Conservation (phyloP, 2,329 filamentous ascomycete species). For the Neophaeococcomyces aloes region DNA sequence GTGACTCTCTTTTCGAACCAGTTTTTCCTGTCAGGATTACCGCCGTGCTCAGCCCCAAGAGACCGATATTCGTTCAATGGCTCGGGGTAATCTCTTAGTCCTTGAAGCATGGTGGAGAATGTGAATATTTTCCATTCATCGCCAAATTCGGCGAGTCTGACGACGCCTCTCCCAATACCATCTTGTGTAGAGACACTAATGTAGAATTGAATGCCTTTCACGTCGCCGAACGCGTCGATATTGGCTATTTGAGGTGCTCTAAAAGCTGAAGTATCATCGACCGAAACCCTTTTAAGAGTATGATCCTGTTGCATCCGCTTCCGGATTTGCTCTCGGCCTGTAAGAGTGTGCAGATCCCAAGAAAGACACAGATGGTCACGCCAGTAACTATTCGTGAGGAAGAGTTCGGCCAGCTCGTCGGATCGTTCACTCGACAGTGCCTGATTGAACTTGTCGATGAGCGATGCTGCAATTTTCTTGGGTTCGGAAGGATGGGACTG, state of each 20-base stretch:
- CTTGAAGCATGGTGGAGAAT: slow-evolving; percentile 49
- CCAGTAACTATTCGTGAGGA: slow-evolving; percentile 46
- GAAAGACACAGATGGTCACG: slow-evolving; percentile 48
- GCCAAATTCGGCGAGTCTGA: slow-evolving; percentile 38
- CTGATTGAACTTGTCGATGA: slow-evolving; percentile 33
- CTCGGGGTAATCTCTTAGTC: slow-evolving; percentile 48
- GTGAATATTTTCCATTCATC: slow-evolving; percentile 53
- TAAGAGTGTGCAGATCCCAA: slow-evolving; percentile 47
- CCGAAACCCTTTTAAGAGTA: slow-evolving; percentile 34
- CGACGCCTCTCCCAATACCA: slow-evolving; percentile 48
- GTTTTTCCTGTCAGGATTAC: slow-evolving; percentile 44
- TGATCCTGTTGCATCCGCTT: slow-evolving; percentile 29
- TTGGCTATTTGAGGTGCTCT: slow-evolving; percentile 35
- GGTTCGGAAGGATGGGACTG: slow-evolving; percentile 29
- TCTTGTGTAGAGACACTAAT: slow-evolving; percentile 43
- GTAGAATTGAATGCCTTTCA: slow-evolving; percentile 48
- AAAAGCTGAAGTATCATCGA: slow-evolving; percentile 39
- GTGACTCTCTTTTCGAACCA: slow-evolving; percentile 47
- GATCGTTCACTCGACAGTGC: slow-evolving; percentile 28
- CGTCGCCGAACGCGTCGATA: slow-evolving; percentile 42
- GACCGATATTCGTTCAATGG: slow-evolving; percentile 38
- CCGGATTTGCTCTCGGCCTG: slow-evolving; percentile 34
- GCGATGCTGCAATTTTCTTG: slow-evolving; percentile 27
- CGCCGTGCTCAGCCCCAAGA: slow-evolving; percentile 47
- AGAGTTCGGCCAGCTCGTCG: slow-evolving; percentile 32